Conservation (phyloP, 306 rosid species). For the Prunus salicina region DNA sequence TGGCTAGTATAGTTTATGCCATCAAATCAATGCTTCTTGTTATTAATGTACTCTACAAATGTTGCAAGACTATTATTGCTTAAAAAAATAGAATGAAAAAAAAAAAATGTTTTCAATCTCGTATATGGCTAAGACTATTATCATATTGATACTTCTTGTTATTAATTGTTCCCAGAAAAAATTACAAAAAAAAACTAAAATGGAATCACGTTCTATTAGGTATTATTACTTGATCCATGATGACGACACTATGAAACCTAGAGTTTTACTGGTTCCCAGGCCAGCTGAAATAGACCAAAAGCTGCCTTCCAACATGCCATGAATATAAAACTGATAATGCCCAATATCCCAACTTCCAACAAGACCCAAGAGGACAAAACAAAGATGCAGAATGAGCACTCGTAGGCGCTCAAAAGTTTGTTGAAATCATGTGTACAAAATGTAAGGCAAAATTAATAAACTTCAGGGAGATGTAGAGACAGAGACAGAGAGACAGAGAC, state of each 20-base stretch:
- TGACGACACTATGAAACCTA: not conserved
- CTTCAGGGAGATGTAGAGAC: not conserved
- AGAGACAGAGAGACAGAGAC: not conserved
- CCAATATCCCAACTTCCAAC: not conserved
- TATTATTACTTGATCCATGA: not conserved
- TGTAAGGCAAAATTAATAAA: not conserved
- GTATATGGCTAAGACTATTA: not conserved
- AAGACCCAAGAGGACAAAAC: not conserved
- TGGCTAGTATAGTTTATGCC: not conserved
- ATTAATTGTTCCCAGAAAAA: not conserved
- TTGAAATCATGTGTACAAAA: not conserved
- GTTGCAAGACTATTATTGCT: not conserved
- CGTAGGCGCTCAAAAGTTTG: not conserved
- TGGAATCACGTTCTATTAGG: not conserved
- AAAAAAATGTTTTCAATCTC: not conserved
- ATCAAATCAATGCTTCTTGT: not conserved
- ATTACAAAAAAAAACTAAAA: not conserved
- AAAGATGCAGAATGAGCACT: slow-evolving; percentile 6
- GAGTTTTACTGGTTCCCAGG: not conserved
- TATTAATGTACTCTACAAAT: not conserved
- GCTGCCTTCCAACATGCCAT: not conserved
- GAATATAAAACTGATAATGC: not conserved
- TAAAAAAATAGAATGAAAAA: not conserved
- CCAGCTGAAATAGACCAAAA: not conserved
- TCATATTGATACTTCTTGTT: not conserved